Conservation (phyloP, 345 rosid species). For the Camelina neglecta region DNA sequence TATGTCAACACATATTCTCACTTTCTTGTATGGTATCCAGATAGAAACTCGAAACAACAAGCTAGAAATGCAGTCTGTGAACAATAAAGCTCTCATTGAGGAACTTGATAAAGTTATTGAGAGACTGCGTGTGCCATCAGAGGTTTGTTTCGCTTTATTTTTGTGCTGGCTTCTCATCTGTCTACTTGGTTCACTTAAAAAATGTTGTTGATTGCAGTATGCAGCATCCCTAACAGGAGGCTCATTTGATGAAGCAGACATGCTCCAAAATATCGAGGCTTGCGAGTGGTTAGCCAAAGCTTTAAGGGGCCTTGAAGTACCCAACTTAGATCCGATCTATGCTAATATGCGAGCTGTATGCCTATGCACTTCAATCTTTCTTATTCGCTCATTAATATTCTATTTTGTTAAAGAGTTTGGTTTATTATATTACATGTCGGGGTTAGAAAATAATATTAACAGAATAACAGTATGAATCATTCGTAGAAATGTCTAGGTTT, state of each 20-base stretch:
- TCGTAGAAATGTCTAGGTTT: not conserved
- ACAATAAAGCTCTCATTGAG: conserved; percentile 85
- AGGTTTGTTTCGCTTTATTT: conserved; percentile 52
- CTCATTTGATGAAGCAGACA: conserved; percentile 87
- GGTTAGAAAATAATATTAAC: conserved; percentile 21
- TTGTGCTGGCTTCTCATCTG: conserved; percentile 20
- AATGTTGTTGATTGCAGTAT: conserved; percentile 62
- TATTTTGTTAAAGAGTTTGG: not conserved
- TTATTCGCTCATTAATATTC: not conserved
- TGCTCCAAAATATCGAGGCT: conserved; percentile 94
- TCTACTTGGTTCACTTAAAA: conserved; percentile 29
- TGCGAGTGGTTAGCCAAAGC: conserved; percentile 98
- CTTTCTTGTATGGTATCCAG: conserved; percentile 54
- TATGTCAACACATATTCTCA: conserved; percentile 16
- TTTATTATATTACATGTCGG: not conserved
- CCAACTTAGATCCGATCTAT: conserved; percentile 78
- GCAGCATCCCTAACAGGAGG: conserved; percentile 87
- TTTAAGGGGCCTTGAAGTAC: conserved; percentile 76
- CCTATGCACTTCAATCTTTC: conserved; percentile 20
- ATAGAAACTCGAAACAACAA: conserved; percentile 98
- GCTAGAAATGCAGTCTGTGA: conserved; percentile 95
- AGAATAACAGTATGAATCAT: conserved; percentile 2
- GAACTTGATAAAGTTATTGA: conserved; percentile 95
- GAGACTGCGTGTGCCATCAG: conserved; percentile 80
- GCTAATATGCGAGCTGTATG: conserved; percentile 93